Evolutionary conservation across 2,329 filamentous ascomycete genomes (phyloP).

Genomic region (Septoria linicola): DNA sequence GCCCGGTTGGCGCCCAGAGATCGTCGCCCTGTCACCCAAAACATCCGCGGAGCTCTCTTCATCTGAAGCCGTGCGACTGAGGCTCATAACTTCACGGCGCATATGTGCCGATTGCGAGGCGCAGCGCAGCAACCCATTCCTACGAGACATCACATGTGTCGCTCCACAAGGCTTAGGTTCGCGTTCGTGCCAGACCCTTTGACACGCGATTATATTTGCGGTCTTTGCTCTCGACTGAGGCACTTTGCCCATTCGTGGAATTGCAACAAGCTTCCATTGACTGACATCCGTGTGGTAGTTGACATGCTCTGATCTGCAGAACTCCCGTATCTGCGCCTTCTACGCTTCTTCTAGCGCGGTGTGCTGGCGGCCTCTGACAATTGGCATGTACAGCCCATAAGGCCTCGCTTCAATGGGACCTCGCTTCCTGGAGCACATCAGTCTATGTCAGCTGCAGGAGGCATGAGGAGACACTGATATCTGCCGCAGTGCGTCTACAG

Average conservation of each 20-base stretch:
- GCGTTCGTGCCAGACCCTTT: background rate
- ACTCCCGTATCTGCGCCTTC: constrained; percentile 3
- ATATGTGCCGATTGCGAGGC: constrained; percentile 5
- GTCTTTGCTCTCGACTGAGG: constrained; percentile 3
- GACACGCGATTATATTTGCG: background rate
- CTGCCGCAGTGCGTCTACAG: too few species aligned
- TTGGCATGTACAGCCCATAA: constrained; percentile 1
- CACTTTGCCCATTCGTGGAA: constrained; percentile 3
- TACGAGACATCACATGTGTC: constrained; percentile 1
- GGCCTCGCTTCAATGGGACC: too few species aligned
- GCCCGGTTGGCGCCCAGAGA: background rate
- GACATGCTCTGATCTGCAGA: background rate
- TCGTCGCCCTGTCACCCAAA: background rate
- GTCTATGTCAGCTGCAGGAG: too few species aligned
- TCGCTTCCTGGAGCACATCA: too few species aligned
- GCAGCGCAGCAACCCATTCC: background rate
- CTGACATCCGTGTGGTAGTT: constrained; percentile 1
- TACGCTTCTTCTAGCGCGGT: constrained; percentile 10
- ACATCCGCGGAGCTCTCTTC: too few species aligned
- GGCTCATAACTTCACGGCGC: background rate
- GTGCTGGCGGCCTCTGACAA: background rate
- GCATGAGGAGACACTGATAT: too few species aligned
- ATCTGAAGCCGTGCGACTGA: background rate
- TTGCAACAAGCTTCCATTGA: background rate
- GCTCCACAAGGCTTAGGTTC: background rate